Evolutionary conservation across 148 eudicot genomes (phyloP).

Genomic region (Rhododendron mucronatum): DNA sequence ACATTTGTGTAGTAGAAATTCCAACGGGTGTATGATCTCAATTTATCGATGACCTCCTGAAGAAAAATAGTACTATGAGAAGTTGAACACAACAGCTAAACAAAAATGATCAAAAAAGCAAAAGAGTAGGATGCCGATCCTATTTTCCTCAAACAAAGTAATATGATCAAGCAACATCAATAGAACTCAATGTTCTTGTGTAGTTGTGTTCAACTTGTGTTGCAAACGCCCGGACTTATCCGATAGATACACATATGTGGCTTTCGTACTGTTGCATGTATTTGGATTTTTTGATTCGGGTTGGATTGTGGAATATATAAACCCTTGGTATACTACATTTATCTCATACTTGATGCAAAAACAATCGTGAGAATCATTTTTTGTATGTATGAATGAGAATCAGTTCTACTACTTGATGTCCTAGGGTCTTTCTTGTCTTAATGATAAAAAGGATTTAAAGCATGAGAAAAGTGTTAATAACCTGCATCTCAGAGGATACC

Average conservation of each 20-base stretch:
- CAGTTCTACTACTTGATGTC: background rate
- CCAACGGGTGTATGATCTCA: constrained; percentile 57
- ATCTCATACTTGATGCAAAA: background rate
- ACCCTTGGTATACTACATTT: background rate
- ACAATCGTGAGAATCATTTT: background rate
- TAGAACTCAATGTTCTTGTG: too few species aligned
- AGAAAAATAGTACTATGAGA: background rate
- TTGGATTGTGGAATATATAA: background rate
- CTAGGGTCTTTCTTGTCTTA: background rate
- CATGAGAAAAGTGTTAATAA: background rate
- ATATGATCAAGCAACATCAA: background rate
- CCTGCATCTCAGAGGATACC: constrained; percentile 98
- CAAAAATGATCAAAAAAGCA: background rate
- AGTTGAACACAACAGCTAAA: background rate
- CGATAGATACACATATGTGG: too few species aligned
- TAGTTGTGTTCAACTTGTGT: too few species aligned
- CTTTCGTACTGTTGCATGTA: background rate
- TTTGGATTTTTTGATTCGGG: background rate
- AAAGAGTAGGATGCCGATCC: background rate
- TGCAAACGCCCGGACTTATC: too few species aligned
- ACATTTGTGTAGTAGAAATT: constrained; percentile 71
- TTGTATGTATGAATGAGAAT: background rate
- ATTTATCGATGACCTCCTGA: constrained; percentile 65
- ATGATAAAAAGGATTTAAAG: background rate
- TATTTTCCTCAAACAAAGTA: background rate